Base-by-base conservation (phyloP, 768 basidiomycete genomes). In the Lentinula detonsa region DNA sequence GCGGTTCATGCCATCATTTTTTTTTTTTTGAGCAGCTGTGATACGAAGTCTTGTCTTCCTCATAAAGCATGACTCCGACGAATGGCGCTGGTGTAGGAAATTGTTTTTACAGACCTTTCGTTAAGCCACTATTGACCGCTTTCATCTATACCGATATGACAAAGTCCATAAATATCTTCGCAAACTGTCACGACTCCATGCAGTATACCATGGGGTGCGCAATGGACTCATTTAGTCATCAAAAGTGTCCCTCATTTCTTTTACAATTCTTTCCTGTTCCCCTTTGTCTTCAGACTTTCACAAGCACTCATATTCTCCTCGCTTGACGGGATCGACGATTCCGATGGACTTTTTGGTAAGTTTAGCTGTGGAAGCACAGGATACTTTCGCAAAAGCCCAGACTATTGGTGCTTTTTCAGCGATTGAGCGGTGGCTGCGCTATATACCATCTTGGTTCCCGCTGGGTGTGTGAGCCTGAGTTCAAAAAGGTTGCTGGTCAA, bases 271-370 rank as follows among this genome's bases (percentile, higher is more conserved):
- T 43, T 48, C 9, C 37, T 39, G 37, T 39, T 39, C 13, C 9
- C 37, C 37, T 39, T 13, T 13, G 13, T 39, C 37, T 39, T 34
- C 33, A 56, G 54, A 33, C 66, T 56, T 23, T 65, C 68, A 0
- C 68, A 71, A 13, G 69, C 70, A 21, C 69, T 70, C 16, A 71
- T 72, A 34, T 70, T 74, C 71, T 57, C 60, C 8, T 63, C 69
- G 28, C 67, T 72, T n/a, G 23, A 76, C 46, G 75, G 74, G 10
- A 71, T 75, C 34, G 68, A 76, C 48, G 61, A 65, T 8, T 71
- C 69, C 23, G 50, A 42, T 13, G 54, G 40, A 21, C 54, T 4
- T 39, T 11, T 43, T 15, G 23, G 33, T 21, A n/a, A 5, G n/a
- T 33, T 18, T n/a, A 23, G 54, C 54, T 18, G 18, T 21, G 11